A percentile compares a stretch with the other conserved stretches of the same genome.
phyloP scores from a whole-genome alignment of 495 filamentous ascomycete species.

The Thozetella sp. region DNA sequence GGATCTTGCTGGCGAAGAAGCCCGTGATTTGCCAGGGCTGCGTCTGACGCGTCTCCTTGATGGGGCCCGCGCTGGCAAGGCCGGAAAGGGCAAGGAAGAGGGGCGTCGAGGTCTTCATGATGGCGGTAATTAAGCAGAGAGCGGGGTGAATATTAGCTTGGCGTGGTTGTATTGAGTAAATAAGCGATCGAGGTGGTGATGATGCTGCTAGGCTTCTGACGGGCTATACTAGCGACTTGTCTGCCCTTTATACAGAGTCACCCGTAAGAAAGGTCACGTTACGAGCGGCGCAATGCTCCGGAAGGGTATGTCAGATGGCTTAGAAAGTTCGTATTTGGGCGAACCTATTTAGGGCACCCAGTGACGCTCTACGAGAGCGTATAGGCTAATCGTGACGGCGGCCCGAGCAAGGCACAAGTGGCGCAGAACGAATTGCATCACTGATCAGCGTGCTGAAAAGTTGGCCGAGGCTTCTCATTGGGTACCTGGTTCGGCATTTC shows the following conservation, averaged over 20 bases:
- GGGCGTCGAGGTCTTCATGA: conserved; percentile 8
- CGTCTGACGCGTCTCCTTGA: not conserved
- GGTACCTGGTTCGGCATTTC: too few relatives aligned
- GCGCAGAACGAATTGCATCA: too few relatives aligned
- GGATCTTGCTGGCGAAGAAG: conserved; percentile 9
- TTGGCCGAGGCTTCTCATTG: too few relatives aligned
- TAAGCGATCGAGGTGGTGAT: not conserved
- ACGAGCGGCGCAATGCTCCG: not conserved
- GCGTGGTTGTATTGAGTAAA: not conserved
- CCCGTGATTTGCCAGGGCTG: conserved; percentile 4
- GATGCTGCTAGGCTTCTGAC: not conserved
- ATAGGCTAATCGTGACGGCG: too few relatives aligned
- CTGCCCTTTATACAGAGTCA: not conserved
- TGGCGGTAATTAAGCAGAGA: not conserved
- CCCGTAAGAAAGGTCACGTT: not conserved
- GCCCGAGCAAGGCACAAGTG: too few relatives aligned
- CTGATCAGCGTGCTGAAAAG: too few relatives aligned
- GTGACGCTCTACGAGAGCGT: too few relatives aligned
- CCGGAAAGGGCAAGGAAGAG: not conserved
- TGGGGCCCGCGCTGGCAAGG: conserved; percentile 4
- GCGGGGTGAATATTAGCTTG: not conserved
- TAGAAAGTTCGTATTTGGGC: not conserved
- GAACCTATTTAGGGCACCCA: too few relatives aligned
- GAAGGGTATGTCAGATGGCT: not conserved
- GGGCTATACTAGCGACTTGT: not conserved